A percentile compares a stretch with the other conserved stretches of the same genome.
Evolutionary conservation across 257 asterid species (phyloP).

Genomic region (Solanum corneliomulleri): DNA sequence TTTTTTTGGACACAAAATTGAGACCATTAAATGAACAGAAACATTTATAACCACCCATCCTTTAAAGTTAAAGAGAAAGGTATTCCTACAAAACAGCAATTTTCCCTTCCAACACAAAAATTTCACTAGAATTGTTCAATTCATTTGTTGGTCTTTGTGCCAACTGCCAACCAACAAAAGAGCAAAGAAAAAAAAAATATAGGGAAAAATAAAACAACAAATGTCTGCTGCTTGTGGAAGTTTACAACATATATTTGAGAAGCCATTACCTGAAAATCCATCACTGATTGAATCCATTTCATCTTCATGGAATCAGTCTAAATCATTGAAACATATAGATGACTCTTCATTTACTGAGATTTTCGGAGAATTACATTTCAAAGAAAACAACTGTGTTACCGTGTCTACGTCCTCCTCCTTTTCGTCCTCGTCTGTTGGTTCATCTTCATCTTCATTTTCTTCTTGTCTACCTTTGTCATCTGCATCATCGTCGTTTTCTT

Average conservation of each 20-base stretch:
- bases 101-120: not conserved
- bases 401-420: not conserved
- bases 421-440: not conserved
- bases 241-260: constrained; percentile 65
- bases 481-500: constrained; percentile 5
- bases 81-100: constrained; percentile 37
- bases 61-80: constrained; percentile 16
- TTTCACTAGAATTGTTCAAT: not conserved
- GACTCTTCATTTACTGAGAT: constrained; percentile 38
- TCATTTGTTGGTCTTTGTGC: not conserved
- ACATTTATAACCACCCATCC: constrained; percentile 45
- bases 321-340: constrained; percentile 20
- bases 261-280: constrained; percentile 52
- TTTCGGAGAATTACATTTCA: constrained; percentile 35
- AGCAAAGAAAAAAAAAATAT: not conserved
- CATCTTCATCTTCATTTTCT: not conserved
- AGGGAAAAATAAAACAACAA: not conserved
- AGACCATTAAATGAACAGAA: constrained; percentile 29
- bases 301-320: constrained; percentile 43
- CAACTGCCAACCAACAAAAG: constrained; percentile 14
- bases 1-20: constrained; percentile 1
- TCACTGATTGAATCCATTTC: constrained; percentile 52
- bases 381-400: constrained; percentile 13
- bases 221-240: constrained; percentile 87
- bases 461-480: constrained; percentile 11